A percentile compares a stretch with the other conserved stretches of the same genome.
Conservation (phyloP, 108 stramenopile genomes). For the Cyclotella distinguenda region DNA sequence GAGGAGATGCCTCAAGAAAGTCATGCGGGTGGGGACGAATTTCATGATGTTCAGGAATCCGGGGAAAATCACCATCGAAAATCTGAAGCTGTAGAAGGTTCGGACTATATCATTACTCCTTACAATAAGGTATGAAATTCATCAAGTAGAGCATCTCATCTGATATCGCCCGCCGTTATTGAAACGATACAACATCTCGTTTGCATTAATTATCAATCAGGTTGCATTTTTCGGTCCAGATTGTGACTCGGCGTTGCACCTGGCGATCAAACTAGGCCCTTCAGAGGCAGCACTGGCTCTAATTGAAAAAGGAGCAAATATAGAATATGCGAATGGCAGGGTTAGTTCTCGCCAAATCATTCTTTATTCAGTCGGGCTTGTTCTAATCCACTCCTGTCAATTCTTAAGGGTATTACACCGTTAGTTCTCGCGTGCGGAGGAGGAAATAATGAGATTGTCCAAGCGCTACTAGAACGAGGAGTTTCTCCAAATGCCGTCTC, state of each 20-base stretch:
- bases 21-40: no score
- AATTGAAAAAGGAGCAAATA: constrained; percentile 40
- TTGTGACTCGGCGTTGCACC: constrained; percentile 48
- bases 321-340: constrained; percentile 47
- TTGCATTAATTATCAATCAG: not conserved
- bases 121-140: not conserved
- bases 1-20: no score
- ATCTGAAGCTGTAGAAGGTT: no score
- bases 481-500: constrained; percentile 47
- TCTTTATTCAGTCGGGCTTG: not conserved
- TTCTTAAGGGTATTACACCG: constrained; percentile 69
- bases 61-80: no score
- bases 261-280: constrained; percentile 42
- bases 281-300: constrained; percentile 44
- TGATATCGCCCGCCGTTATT: no score
- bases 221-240: constrained; percentile 44
- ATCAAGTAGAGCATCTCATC: not conserved
- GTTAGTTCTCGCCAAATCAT: constrained; percentile 1
- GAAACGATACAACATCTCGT: not conserved
- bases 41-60: no score
- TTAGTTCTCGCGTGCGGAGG: constrained; percentile 78
- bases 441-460: constrained; percentile 63
- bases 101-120: no score
- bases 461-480: constrained; percentile 53
- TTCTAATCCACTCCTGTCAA: not conserved